Evolutionary conservation across 495 filamentous ascomycete species (phyloP).

Genomic region (Tirmania nivea): DNA sequence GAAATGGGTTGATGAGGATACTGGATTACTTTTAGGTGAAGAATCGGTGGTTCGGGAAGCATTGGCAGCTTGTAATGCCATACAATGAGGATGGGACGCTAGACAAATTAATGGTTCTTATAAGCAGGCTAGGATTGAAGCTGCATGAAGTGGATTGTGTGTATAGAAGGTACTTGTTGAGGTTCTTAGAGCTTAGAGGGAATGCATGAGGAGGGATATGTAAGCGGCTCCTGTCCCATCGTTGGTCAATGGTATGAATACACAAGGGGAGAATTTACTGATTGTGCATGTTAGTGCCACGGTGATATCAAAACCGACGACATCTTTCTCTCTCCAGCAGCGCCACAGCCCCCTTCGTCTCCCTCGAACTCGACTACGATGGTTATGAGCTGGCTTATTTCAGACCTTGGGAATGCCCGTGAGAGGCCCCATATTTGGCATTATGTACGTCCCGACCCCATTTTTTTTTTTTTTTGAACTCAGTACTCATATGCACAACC

Average conservation of each 20-base stretch:
- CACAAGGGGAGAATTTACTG: background rate
- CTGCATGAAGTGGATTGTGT: conserved; percentile 1
- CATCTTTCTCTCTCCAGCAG: conserved; percentile 7
- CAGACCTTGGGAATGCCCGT: conserved; percentile 17
- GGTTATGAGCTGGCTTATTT: conserved; percentile 8
- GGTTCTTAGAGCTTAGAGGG: background rate
- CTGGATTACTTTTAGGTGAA: conserved; percentile 6
- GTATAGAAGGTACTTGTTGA: conserved; percentile 1
- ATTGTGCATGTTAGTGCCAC: conserved; percentile 7
- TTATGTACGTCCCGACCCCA: background rate
- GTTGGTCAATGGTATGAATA: background rate
- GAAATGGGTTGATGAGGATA: background rate
- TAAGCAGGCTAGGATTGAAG: background rate
- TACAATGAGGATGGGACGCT: conserved; percentile 2
- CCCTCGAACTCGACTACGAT: background rate
- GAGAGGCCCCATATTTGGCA: conserved; percentile 11
- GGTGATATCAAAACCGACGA: conserved; percentile 19
- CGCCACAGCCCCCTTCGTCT: background rate
- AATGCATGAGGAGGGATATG: conserved; percentile 4
- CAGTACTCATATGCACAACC: no score
- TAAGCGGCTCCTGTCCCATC: background rate
- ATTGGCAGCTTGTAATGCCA: conserved; percentile 4
- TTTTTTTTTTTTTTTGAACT: no score
- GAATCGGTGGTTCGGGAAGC: background rate
- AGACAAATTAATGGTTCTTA: background rate